Percentiles rank a stretch among this genome's conserved stretches.
Conservation (phyloP, 2,329 filamentous ascomycete genomes). For the Colletotrichum agaves region DNA sequence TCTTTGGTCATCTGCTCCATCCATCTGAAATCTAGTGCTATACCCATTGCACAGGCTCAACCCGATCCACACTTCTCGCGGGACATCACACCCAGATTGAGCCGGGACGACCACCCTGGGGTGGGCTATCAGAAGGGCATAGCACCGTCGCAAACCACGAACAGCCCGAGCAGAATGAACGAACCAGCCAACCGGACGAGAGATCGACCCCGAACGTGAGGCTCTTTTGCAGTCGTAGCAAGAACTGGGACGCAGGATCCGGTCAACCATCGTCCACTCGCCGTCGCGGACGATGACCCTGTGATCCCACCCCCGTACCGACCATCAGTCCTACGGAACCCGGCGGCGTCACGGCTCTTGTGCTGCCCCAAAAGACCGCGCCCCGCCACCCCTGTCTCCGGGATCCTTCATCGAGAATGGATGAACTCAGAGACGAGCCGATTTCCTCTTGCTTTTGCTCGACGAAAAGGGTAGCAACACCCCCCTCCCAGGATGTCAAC, state of each 20-base stretch:
- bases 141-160: neutral
- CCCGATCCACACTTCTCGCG: neutral
- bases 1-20: constrained; percentile 13
- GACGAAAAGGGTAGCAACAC: neutral
- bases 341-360: neutral
- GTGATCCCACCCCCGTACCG: neutral
- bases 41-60: neutral
- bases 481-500: neutral
- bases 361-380: neutral
- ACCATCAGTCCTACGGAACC: neutral
- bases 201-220: neutral
- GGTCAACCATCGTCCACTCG: neutral
- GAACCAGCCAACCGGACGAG: constrained; percentile 1
- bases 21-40: neutral
- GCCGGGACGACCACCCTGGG: neutral
- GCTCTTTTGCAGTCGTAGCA: constrained; percentile 9
- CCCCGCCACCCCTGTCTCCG: neutral
- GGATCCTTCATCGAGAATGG: neutral
- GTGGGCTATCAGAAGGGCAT: neutral
- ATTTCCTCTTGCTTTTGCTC: neutral
- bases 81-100: constrained; percentile 1
- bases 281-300: neutral
- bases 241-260: neutral
- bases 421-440: neutral
- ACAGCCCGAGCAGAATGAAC: neutral